A percentile compares a stretch with the other conserved stretches of the same genome.
phyloP scores from a whole-genome alignment of 768 basidiomycete species.

The Tulasnella sp. region DNA sequence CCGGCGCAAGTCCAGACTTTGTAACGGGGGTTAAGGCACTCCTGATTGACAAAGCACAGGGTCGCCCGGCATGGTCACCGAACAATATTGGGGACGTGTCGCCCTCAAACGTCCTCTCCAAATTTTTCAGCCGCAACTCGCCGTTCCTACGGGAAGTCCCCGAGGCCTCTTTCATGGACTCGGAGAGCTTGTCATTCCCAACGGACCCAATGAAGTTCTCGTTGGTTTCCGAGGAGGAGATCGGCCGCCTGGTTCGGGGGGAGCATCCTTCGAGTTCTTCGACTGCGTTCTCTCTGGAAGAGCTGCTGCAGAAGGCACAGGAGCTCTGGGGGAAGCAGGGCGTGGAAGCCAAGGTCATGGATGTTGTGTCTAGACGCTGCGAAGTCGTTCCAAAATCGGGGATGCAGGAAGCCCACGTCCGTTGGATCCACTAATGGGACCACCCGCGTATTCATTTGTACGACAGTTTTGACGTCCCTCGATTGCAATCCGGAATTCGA shows the following conservation, averaged over 20 bases:
- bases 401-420: constrained; percentile 36
- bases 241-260: constrained; percentile 64
- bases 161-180: constrained; percentile 44
- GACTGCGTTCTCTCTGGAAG: constrained; percentile 57
- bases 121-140: constrained; percentile 65
- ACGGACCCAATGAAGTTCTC: constrained; percentile 46
- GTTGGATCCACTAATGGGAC: constrained; percentile 21
- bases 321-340: constrained; percentile 47
- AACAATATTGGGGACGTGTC: constrained; percentile 57
- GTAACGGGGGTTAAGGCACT: constrained; percentile 71
- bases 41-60: constrained; percentile 49
- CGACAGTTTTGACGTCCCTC: neutral
- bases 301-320: constrained; percentile 54
- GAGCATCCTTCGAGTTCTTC: constrained; percentile 58
- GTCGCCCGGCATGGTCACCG: constrained; percentile 69
- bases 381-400: constrained; percentile 53
- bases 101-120: constrained; percentile 49
- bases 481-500: neutral
- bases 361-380: constrained; percentile 70
- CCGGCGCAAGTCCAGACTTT: constrained; percentile 79
- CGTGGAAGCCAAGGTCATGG: constrained; percentile 69
- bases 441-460: neutral
- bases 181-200: constrained; percentile 28
- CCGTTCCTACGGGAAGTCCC: constrained; percentile 48
- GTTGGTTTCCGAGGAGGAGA: constrained; percentile 74